A percentile compares a stretch with the other conserved stretches of the same genome.
Evolutionary conservation across 371 early-diverging fungal genomes (phyloP).

Genomic region (Scutellospora calospora): DNA sequence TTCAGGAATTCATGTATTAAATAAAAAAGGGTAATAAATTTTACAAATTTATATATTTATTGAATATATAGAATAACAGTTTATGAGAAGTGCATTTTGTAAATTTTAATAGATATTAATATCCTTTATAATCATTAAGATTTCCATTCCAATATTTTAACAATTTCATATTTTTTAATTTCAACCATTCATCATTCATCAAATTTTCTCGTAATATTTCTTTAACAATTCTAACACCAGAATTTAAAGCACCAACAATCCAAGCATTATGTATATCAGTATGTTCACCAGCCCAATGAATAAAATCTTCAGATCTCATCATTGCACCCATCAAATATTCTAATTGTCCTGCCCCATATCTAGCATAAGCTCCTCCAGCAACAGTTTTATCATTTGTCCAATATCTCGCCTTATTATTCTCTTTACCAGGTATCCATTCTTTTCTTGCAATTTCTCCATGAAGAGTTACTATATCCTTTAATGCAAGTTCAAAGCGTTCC

Average conservation of each 20-base stretch:
- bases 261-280: conserved; percentile 13
- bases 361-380: conserved; percentile 2
- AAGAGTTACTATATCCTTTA: background rate
- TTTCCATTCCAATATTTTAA: conserved; percentile 7
- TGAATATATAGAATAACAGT: too few relatives aligned
- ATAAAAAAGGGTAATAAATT: too few relatives aligned
- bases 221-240: background rate
- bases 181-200: background rate
- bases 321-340: background rate
- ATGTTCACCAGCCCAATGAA: conserved; percentile 17
- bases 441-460: background rate
- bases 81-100: too few relatives aligned
- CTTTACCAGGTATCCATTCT: background rate
- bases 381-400: background rate
- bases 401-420: background rate
- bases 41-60: too few relatives aligned
- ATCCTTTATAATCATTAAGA: too few relatives aligned
- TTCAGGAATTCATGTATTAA: too few relatives aligned
- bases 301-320: background rate
- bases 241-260: conserved; percentile 16
- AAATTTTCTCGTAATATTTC: background rate
- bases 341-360: background rate
- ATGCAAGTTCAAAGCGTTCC: background rate
- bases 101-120: too few relatives aligned
- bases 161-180: background rate